phyloP scores from a whole-genome alignment of 2,329 filamentous ascomycete species.

The Sphaerulina vaccinii region DNA sequence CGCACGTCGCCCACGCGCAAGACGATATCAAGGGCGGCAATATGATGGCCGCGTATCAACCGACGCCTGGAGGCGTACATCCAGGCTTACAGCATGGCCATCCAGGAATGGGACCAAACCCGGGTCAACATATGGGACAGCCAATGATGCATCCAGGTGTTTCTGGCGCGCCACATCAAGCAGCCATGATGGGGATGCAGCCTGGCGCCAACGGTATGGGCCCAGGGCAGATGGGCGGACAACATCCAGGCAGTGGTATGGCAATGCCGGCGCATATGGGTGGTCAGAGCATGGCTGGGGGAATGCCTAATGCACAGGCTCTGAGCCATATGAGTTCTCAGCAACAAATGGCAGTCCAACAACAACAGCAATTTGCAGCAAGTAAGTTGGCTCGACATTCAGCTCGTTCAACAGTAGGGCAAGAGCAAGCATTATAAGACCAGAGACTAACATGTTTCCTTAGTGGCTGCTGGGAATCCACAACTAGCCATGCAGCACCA shows the following conservation, averaged over 20 bases:
- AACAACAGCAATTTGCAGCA: slow-evolving; percentile 30
- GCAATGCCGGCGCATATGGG: slow-evolving; percentile 37
- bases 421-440: background rate
- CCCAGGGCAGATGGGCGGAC: slow-evolving; percentile 32
- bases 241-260: slow-evolving; percentile 37
- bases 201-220: slow-evolving; percentile 60
- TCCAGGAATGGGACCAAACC: slow-evolving; percentile 64
- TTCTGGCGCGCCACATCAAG: slow-evolving; percentile 67
- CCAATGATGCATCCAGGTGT: slow-evolving; percentile 68
- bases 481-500: slow-evolving; percentile 37
- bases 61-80: slow-evolving; percentile 64
- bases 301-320: slow-evolving; percentile 63
- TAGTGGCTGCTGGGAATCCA: slow-evolving; percentile 40
- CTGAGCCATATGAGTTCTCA: slow-evolving; percentile 70
- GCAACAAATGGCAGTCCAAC: slow-evolving; percentile 49
- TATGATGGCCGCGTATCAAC: slow-evolving; percentile 73
- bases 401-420: background rate
- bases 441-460: slow-evolving; percentile 39
- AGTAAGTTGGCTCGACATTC: slow-evolving; percentile 35
- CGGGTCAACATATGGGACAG: slow-evolving; percentile 67
- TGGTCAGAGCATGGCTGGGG: slow-evolving; percentile 46
- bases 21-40: slow-evolving; percentile 35
- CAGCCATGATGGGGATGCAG: slow-evolving; percentile 72
- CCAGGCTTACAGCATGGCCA: slow-evolving; percentile 66
- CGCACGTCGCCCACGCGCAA: slow-evolving; percentile 15